Percentiles rank a stretch among this genome's conserved stretches.
These are phyloP conservation scores for Paraurostyla sp. DNA, from an alignment of 73 alveolate species.

Conservation along the genomic window DNA sequence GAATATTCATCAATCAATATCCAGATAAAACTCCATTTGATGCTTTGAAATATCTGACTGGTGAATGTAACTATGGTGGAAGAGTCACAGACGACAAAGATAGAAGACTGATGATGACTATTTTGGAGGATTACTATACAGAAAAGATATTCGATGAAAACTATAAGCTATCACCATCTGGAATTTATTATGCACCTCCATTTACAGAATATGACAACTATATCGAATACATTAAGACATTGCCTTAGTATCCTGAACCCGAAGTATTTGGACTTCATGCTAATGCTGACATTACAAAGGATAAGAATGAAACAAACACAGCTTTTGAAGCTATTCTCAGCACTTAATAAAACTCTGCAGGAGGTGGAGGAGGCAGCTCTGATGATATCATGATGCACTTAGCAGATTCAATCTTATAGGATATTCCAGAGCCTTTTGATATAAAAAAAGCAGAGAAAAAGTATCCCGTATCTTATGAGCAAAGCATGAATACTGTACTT, in stretches of 20 bases:
- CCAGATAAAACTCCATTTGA: constrained; percentile 98
- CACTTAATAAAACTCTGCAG: constrained; percentile 89
- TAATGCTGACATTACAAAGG: constrained; percentile 99
- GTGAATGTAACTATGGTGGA: constrained; percentile 99
- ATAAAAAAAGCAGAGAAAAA: constrained; percentile 90
- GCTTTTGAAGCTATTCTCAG: constrained; percentile 88
- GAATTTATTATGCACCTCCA: constrained; percentile 95
- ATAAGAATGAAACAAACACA: constrained; percentile 96
- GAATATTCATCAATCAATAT: constrained; percentile 98
- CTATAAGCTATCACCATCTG: constrained; percentile 91
- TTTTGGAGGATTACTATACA: constrained; percentile 95
- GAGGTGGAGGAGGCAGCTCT: constrained; percentile 88
- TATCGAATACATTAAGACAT: constrained; percentile 90
- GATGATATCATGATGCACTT: constrained; percentile 88
- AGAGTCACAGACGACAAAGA: constrained; percentile 99
- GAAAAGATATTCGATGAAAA: constrained; percentile 87
- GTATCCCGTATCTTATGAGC: constrained; percentile 98
- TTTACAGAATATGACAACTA: constrained; percentile 94
- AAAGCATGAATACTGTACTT: constrained; percentile 99
- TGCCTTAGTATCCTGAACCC: constrained; percentile 98
- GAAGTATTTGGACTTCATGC: constrained; percentile 99
- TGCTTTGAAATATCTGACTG: constrained; percentile 98
- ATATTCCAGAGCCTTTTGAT: constrained; percentile 94
- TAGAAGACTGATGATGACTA: constrained; percentile 96
- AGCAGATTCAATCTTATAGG: constrained; percentile 90